Base-by-base conservation (phyloP, 495 filamentous ascomycete species). In the Astrocystis sublimbata region DNA sequence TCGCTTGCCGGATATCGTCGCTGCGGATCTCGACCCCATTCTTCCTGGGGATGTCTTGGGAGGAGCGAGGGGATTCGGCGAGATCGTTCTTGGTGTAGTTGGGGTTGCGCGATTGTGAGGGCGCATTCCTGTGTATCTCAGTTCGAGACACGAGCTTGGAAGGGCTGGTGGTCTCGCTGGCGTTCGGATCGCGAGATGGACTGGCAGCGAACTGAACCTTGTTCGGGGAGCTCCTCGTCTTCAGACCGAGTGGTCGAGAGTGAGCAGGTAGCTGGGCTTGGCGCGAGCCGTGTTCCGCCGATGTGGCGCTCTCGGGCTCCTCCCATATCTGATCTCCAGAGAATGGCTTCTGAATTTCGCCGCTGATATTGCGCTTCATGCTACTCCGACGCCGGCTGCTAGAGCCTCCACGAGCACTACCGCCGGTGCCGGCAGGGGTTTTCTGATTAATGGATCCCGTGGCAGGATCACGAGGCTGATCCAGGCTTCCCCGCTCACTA, bases 311-410 rank as follows among this genome's bases (percentile, higher is more conserved):
- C 55, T 87, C 83, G 2, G 89, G 88, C 64, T 96, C 92, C 73
- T 96, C 92, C 77, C 90, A 97, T 52, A 97, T 97, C 64, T 93
- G 86, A 62, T 96, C 91, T 31, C 88, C 84, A 4, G 89, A 83
- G 64, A 85, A 85, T 9, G 84, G 76, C 71, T 81, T 78, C 66
- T 83, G 74, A 52, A 79, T 72, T 66, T 85, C 83, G 33, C 81
- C 84, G 68, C 83, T 88, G 61, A 83, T 77, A 60, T 83, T 83
- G 54, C 84, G 75, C 66, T 82, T 86, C 45, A 76, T 69, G 61
- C 78, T 81, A 66, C 78, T 81, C 41, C 79, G 75, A 23, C 74
- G 75, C 13, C 76, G 73, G 6, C 65, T 63, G 13, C 67, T 58
- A 9, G 70, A 62, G 24, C 52, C 62, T 9, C 69, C 65, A 45